A percentile compares a stretch with the other conserved stretches of the same genome.
phyloP scores from a whole-genome alignment of 768 basidiomycete genomes.

The Amylocystis lapponica region DNA sequence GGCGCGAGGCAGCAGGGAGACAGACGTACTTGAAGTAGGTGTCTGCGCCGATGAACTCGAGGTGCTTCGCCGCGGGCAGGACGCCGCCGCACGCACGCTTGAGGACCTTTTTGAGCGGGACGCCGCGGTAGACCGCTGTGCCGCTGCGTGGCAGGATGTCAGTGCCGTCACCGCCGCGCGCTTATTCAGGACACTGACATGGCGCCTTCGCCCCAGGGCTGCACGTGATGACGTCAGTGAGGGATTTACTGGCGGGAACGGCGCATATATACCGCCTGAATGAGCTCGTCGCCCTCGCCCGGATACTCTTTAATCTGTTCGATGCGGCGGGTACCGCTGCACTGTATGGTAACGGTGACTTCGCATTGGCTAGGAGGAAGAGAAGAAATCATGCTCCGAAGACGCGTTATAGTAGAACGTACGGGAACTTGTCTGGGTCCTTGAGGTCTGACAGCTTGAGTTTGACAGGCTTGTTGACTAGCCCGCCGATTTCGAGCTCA shows the following conservation, averaged over 20 bases:
- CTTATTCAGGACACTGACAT: conserved; percentile 34
- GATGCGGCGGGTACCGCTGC: conserved; percentile 47
- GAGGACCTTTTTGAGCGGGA: conserved; percentile 47
- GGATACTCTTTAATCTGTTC: conserved; percentile 49
- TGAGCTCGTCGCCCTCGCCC: conserved; percentile 49
- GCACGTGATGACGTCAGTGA: neutral
- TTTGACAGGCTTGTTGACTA: conserved; percentile 41
- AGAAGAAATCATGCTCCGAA: neutral
- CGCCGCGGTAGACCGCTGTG: conserved; percentile 47
- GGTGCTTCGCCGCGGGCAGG: conserved; percentile 40
- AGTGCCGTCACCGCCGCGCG: neutral
- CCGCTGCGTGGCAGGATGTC: conserved; percentile 27
- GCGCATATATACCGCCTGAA: conserved; percentile 8
- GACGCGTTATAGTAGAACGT: conserved; percentile 9
- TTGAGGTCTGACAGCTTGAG: conserved; percentile 42
- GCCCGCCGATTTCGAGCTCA: conserved; percentile 46
- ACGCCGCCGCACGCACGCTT: conserved; percentile 48
- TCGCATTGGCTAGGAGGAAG: conserved; percentile 33
- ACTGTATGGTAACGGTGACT: conserved; percentile 49
- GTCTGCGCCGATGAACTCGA: conserved; percentile 53
- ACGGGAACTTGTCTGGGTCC: conserved; percentile 44
- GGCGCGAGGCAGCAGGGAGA: neutral
- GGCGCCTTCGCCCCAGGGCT: conserved; percentile 46
- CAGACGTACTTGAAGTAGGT: conserved; percentile 46
- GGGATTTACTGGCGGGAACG: neutral